These are phyloP conservation scores for Eutrema yunnanense DNA, from an alignment of 345 rosid species.

Conservation along the genomic window DNA sequence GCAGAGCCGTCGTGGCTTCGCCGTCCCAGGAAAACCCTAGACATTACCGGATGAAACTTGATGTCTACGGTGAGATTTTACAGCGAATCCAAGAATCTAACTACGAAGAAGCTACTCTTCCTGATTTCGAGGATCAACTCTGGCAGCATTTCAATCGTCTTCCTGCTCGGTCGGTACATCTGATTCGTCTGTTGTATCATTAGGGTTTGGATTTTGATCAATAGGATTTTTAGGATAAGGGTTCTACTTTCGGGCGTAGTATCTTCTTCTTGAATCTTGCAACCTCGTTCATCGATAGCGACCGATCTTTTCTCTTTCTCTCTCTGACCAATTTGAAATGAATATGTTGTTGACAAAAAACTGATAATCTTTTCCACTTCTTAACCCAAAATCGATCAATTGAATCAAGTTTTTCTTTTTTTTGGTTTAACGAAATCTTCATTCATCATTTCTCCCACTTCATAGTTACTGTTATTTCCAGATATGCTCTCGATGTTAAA, in stretches of 20 bases:
- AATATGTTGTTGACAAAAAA: not conserved
- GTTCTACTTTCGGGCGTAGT: not conserved
- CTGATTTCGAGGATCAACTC: constrained; percentile 84
- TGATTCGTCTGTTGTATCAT: not conserved
- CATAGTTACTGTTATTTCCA: constrained; percentile 9
- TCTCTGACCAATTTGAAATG: not conserved
- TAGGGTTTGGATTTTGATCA: not conserved
- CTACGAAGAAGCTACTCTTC: constrained; percentile 58
- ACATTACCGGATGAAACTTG: constrained; percentile 79
- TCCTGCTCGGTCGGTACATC: constrained; percentile 87
- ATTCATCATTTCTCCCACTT: not conserved
- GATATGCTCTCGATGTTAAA: constrained; percentile 92
- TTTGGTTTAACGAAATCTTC: too few species aligned
- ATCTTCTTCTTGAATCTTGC: not conserved
- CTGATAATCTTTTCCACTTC: not conserved
- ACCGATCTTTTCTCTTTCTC: not conserved
- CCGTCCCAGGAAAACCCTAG: constrained; percentile 53
- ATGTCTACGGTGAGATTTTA: constrained; percentile 73
- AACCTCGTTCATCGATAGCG: constrained; percentile 8
- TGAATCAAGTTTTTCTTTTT: not conserved
- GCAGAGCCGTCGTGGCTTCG: constrained; percentile 56
- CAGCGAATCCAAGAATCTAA: constrained; percentile 62
- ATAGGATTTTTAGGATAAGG: not conserved
- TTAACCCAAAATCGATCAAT: not conserved
- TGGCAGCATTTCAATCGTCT: constrained; percentile 92